A percentile compares a stretch with the other conserved stretches of the same genome.
Conservation (phyloP, 2,329 filamentous ascomycete species). For the Endothia cerciana region DNA sequence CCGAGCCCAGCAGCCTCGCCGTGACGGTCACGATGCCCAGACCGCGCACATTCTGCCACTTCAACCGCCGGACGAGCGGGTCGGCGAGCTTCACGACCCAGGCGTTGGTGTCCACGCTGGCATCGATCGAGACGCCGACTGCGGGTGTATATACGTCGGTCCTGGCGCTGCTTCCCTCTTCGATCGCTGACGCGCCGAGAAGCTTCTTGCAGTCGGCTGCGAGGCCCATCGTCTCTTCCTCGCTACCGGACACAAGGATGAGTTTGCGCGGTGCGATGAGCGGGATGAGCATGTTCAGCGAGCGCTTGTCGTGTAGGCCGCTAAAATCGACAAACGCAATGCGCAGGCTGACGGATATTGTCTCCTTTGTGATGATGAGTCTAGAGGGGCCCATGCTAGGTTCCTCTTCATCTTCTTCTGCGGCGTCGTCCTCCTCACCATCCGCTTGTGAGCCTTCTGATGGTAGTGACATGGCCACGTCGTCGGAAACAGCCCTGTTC, state of each 20-base stretch:
- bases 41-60: slow-evolving; percentile 92
- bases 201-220: slow-evolving; percentile 80
- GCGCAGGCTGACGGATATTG: slow-evolving; percentile 70
- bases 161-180: slow-evolving; percentile 44
- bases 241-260: slow-evolving; percentile 83
- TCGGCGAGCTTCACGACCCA: slow-evolving; percentile 94
- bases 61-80: slow-evolving; percentile 79
- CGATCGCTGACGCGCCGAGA: slow-evolving; percentile 48
- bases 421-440: slow-evolving; percentile 61
- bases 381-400: slow-evolving; percentile 71
- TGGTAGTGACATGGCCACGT: slow-evolving; percentile 46
- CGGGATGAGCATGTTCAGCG: slow-evolving; percentile 91
- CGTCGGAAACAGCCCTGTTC: slow-evolving; percentile 47
- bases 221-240: slow-evolving; percentile 76
- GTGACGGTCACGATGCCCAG: slow-evolving; percentile 92
- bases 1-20: slow-evolving; percentile 59
- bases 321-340: slow-evolving; percentile 91
- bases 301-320: slow-evolving; percentile 90
- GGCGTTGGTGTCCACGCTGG: slow-evolving; percentile 95
- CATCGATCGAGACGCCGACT: slow-evolving; percentile 76
- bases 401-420: slow-evolving; percentile 59
- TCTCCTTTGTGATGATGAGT: slow-evolving; percentile 66
- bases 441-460: slow-evolving; percentile 42
- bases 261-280: slow-evolving; percentile 93
- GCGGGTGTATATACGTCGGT: slow-evolving; percentile 81